phyloP scores from a whole-genome alignment of 176 grass and related monocot genomes.

The Typha latifolia region DNA sequence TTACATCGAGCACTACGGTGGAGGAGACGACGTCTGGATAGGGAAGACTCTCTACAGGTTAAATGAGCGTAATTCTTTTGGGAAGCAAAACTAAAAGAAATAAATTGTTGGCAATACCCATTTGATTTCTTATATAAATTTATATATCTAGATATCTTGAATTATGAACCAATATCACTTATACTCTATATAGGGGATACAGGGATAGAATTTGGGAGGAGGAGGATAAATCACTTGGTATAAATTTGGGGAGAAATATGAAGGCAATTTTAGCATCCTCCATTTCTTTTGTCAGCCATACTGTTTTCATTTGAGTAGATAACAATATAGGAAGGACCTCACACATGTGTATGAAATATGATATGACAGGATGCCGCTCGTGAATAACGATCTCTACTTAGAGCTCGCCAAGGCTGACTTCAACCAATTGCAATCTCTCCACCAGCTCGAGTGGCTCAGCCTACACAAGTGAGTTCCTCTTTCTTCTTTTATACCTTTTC shows the following conservation, averaged over 20 bases:
- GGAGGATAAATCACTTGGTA: too few species aligned
- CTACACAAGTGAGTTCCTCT: conserved; percentile 46
- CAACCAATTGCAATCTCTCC: conserved; percentile 60
- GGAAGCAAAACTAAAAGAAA: too few species aligned
- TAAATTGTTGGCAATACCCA: too few species aligned
- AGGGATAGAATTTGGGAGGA: too few species aligned
- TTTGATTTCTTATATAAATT: too few species aligned
- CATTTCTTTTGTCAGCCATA: too few species aligned
- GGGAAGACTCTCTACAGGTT: conserved; percentile 87
- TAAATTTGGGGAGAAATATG: too few species aligned
- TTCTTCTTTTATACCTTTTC: background rate
- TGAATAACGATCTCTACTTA: conserved; percentile 60
- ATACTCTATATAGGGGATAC: too few species aligned
- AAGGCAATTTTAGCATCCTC: too few species aligned
- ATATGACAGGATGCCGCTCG: conserved; percentile 66
- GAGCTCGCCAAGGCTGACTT: conserved; percentile 70
- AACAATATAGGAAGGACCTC: background rate
- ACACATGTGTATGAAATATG: background rate
- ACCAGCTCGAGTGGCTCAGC: conserved; percentile 54
- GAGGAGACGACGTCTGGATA: conserved; percentile 65
- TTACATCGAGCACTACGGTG: conserved; percentile 86
- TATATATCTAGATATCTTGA: too few species aligned
- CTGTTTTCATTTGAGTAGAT: too few species aligned
- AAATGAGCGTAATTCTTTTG: background rate
- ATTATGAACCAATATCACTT: too few species aligned